Percentiles rank a stretch among this genome's conserved stretches.
Evolutionary conservation across 2,329 filamentous ascomycete species (phyloP).

Genomic region (Phoma sp.): DNA sequence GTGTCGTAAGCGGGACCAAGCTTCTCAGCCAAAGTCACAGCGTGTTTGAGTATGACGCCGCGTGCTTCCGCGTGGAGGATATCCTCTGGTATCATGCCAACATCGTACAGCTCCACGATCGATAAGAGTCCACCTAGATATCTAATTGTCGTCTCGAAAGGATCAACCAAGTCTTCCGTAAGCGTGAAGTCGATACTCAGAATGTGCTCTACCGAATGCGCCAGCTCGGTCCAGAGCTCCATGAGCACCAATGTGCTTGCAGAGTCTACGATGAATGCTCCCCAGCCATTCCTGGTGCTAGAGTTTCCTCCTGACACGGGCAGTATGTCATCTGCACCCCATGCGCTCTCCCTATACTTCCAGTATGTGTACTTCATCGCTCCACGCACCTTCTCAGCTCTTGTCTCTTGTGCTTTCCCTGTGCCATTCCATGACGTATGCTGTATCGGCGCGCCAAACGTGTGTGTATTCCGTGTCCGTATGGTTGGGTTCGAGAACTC

Average conservation of each 20-base stretch:
- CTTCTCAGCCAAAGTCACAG: slow-evolving; percentile 47
- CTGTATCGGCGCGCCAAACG: slow-evolving; percentile 43
- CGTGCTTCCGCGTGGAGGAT: slow-evolving; percentile 42
- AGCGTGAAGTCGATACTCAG: slow-evolving; percentile 48
- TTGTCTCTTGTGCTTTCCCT: slow-evolving; percentile 43
- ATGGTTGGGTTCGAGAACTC: slow-evolving; percentile 45
- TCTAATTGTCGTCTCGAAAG: slow-evolving; percentile 53
- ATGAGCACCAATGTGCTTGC: slow-evolving; percentile 52
- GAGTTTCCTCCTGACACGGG: slow-evolving; percentile 48
- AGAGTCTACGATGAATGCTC: slow-evolving; percentile 53
- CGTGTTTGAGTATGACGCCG: slow-evolving; percentile 46
- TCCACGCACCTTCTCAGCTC: slow-evolving; percentile 44
- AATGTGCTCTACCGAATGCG: slow-evolving; percentile 49
- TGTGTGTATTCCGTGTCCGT: slow-evolving; percentile 19
- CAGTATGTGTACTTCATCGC: slow-evolving; percentile 53
- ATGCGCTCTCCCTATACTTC: slow-evolving; percentile 50
- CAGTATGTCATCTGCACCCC: slow-evolving; percentile 51
- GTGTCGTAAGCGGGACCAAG: slow-evolving; percentile 52
- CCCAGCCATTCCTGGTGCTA: slow-evolving; percentile 52
- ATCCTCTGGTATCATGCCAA: slow-evolving; percentile 47
- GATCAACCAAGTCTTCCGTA: slow-evolving; percentile 48
- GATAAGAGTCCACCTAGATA: slow-evolving; percentile 52
- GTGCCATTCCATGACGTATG: slow-evolving; percentile 45
- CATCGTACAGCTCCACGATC: slow-evolving; percentile 52
- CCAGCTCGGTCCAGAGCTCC: slow-evolving; percentile 54